Conservation (phyloP, 345 rosid genomes). For the Ricinus communis region DNA sequence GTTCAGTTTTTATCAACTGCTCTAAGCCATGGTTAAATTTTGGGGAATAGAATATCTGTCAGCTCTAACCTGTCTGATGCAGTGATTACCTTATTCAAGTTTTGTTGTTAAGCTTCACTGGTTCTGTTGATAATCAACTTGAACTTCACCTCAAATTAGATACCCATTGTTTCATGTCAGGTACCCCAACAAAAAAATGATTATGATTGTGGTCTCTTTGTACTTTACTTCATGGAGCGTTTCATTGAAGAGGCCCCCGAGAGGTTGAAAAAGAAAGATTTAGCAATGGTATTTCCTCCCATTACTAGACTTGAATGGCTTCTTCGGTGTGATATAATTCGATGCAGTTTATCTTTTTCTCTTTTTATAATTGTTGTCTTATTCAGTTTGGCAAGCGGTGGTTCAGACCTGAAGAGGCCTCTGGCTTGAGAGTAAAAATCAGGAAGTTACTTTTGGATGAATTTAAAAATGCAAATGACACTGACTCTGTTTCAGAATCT, state of each 20-base stretch:
- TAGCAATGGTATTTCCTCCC: conserved; percentile 56
- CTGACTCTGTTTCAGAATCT: conserved; percentile 4
- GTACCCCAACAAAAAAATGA: conserved; percentile 97
- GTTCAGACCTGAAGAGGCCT: conserved; percentile 89
- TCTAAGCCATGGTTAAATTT: background rate
- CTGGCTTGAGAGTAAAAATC: conserved; percentile 70
- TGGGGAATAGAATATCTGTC: background rate
- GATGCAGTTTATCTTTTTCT: background rate
- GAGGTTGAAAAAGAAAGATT: conserved; percentile 72
- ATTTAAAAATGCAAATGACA: conserved; percentile 37
- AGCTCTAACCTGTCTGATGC: background rate
- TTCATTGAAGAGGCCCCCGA: conserved; percentile 82
- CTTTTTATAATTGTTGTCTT: conserved; percentile 3
- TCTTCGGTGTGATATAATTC: background rate
- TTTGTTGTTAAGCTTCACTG: background rate
- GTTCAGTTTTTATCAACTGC: conserved; percentile 9
- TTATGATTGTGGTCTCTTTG: conserved; percentile 89
- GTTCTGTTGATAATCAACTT: background rate
- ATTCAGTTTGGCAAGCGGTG: conserved; percentile 82
- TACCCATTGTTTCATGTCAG: conserved; percentile 34
- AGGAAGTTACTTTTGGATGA: conserved; percentile 47
- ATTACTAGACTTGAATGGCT: background rate
- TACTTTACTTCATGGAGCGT: conserved; percentile 81
- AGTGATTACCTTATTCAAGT: background rate
- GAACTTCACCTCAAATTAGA: conserved; percentile 1